Base-by-base conservation (phyloP, 257 asterid species). In the Nicotiana knightiana region DNA sequence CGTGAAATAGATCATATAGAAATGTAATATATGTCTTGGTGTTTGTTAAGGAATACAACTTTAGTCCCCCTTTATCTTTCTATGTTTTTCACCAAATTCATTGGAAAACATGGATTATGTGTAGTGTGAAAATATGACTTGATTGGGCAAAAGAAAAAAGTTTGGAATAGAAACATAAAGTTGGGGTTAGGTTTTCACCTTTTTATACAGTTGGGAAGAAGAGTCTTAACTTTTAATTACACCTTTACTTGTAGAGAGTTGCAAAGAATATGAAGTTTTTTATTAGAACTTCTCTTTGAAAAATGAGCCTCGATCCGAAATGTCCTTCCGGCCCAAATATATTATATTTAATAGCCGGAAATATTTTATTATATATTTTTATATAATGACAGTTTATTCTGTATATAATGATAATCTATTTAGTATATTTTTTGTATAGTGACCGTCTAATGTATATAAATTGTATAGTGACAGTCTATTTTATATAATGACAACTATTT, bases 51-150 rank as follows among this genome's bases (percentile, higher is more conserved):
- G 26, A 37, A 43, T 12, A 53, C 4, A 21, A 70, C 77, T 71
- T 46, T 71, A 46, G 39, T 71, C 12, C 4, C 21, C 37, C 21
- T 70, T 46, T 71, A n/a, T 58, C 3, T 78, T 85, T 80, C 83
- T 85, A 79, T 84, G 85, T 55, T 86, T 68, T 67, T 81, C 82
- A 84, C 80, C 83, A 84, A 83, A 83, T 76, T 82, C 43, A 73
- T 73, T 73, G 79, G 24, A 48, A 73, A 73, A 13, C 79, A 24
- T 24, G 16, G 16, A 48, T 73, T 73, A 33, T 73, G 9, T 48
- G 39, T 26, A 73, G 43, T 73, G 43, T 73, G 63, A 15, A 73
- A 51, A 51, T 58, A 73, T 26, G 79, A 73, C 79, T 48, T 51
- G 43, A 26, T 73, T 73, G 62, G 63, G 4, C 63, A 26, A 51